A percentile compares a stretch with the other conserved stretches of the same genome.
Conservation (phyloP, 2,329 filamentous ascomycete species). For the Juglanconis juglandina region DNA sequence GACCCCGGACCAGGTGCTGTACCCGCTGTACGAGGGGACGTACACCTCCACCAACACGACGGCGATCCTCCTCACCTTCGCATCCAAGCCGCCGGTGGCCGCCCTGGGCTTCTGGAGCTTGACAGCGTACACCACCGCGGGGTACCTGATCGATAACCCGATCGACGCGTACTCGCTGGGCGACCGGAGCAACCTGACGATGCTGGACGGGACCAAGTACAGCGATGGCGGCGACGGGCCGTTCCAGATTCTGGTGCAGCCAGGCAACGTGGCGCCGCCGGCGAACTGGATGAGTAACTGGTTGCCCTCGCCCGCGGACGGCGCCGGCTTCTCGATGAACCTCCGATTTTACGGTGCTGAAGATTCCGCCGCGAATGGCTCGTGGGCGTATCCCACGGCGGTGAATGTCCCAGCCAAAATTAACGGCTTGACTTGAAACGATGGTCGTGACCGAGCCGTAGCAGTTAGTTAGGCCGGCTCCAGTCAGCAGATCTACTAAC, state of each 20-base stretch:
- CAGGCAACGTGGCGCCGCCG: conserved; percentile 23
- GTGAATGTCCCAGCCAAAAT: not conserved
- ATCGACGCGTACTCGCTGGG: conserved; percentile 24
- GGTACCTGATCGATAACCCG: conserved; percentile 25
- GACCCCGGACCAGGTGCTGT: conserved; percentile 15
- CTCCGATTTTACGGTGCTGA: conserved; percentile 6
- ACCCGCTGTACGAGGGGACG: conserved; percentile 5
- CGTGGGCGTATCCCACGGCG: not conserved
- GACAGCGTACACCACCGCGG: conserved; percentile 23
- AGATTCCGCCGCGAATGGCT: not conserved
- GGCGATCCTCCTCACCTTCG: not conserved
- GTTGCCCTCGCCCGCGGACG: conserved; percentile 7
- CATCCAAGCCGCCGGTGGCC: not conserved
- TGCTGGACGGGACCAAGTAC: conserved; percentile 21
- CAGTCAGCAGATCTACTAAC: no score
- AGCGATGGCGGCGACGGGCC: conserved; percentile 15
- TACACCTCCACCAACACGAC: conserved; percentile 8
- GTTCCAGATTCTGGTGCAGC: conserved; percentile 28
- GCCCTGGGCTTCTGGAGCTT: conserved; percentile 26
- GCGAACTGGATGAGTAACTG: conserved; percentile 25
- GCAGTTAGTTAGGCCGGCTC: no score
- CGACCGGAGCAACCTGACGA: conserved; percentile 25
- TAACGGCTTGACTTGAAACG: no score
- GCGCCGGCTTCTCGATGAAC: conserved; percentile 1
- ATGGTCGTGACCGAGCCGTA: no score